Evolutionary conservation across 2,329 filamentous ascomycete genomes (phyloP).

Genomic region (Talaromyces islandicus): DNA sequence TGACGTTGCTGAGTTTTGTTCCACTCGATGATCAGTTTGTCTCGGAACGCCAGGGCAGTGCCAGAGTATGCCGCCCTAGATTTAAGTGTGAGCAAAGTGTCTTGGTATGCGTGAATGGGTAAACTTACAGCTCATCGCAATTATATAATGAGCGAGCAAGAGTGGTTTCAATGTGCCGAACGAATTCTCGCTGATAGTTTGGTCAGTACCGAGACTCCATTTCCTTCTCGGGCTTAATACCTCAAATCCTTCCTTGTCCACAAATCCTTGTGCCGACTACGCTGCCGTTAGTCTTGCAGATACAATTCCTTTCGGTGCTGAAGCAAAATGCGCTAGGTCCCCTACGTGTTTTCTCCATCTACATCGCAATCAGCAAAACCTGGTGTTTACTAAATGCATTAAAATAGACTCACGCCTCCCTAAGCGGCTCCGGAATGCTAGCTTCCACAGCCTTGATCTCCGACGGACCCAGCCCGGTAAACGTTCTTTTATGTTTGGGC

Average conservation of each 20-base stretch:
- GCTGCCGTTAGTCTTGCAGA: background rate
- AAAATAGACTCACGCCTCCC: slow-evolving; percentile 64
- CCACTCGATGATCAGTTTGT: slow-evolving; percentile 91
- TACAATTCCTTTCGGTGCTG: background rate
- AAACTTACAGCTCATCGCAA: slow-evolving; percentile 70
- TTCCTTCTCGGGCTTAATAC: slow-evolving; percentile 24
- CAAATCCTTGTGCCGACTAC: slow-evolving; percentile 63
- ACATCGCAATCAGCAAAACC: slow-evolving; percentile 2
- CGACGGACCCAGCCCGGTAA: slow-evolving; percentile 80
- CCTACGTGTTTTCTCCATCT: slow-evolving; percentile 58
- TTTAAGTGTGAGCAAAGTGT: slow-evolving; percentile 2
- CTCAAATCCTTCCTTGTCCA: slow-evolving; percentile 72
- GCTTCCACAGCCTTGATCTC: slow-evolving; percentile 95
- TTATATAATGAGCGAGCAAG: slow-evolving; percentile 95
- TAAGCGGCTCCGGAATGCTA: slow-evolving; percentile 80
- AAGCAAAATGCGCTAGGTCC: slow-evolving; percentile 7
- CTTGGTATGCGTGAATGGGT: background rate
- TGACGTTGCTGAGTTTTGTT: slow-evolving; percentile 97
- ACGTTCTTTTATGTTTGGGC: slow-evolving; percentile 96
- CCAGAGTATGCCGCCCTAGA: slow-evolving; percentile 77
- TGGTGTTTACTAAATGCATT: slow-evolving; percentile 39
- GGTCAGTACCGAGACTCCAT: background rate
- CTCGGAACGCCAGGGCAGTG: slow-evolving; percentile 84
- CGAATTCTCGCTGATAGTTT: slow-evolving; percentile 62
- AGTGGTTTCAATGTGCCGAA: slow-evolving; percentile 93